A percentile compares a stretch with the other conserved stretches of the same genome.
These are phyloP conservation scores for Trichoderma brevicompactum DNA, from an alignment of 2,329 filamentous ascomycete genomes.

Conservation along the genomic window DNA sequence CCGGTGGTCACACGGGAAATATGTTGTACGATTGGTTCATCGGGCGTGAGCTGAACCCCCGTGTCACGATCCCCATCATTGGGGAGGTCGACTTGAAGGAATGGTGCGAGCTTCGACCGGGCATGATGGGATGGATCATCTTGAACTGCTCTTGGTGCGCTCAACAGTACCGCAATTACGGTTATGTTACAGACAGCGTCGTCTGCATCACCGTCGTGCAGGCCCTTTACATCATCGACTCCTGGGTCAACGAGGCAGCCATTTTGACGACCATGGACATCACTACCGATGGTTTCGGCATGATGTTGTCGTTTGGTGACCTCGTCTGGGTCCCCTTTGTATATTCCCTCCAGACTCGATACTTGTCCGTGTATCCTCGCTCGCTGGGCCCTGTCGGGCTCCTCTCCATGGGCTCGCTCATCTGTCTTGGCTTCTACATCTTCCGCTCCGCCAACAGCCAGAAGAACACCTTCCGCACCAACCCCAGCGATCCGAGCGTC, in stretches of 20 bases:
- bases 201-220: constrained; percentile 78
- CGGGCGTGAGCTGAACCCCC: constrained; percentile 91
- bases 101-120: constrained; percentile 89
- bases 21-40: constrained; percentile 96
- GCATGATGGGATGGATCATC: constrained; percentile 86
- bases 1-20: constrained; percentile 81
- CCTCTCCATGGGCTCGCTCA: constrained; percentile 66
- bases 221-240: constrained; percentile 80
- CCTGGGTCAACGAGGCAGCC: constrained; percentile 83
- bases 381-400: constrained; percentile 73
- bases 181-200: constrained; percentile 84
- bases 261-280: constrained; percentile 95
- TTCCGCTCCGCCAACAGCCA: constrained; percentile 94
- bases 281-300: constrained; percentile 89
- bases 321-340: constrained; percentile 91
- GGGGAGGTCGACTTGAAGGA: constrained; percentile 89
- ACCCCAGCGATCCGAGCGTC: constrained; percentile 79
- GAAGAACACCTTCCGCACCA: constrained; percentile 91
- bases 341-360: constrained; percentile 83
- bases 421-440: constrained; percentile 78
- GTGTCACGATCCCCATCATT: constrained; percentile 75
- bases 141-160: constrained; percentile 83
- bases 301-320: constrained; percentile 93
- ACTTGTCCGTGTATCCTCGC: constrained; percentile 80
- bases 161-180: constrained; percentile 84